phyloP scores from a whole-genome alignment of 495 filamentous ascomycete species.

The Polyplosphaeria fusca region DNA sequence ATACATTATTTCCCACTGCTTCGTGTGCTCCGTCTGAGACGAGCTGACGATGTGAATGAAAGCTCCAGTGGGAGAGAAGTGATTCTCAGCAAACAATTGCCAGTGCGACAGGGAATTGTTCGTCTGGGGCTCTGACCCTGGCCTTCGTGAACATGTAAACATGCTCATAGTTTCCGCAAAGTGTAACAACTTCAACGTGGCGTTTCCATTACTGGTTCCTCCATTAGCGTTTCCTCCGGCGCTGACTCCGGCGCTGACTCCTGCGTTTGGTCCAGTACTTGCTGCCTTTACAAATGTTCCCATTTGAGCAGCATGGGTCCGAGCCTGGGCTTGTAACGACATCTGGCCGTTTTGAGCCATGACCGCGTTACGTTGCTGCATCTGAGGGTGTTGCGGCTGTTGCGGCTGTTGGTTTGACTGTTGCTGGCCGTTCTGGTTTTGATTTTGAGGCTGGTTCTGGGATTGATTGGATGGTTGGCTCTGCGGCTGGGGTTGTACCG shows the following conservation, averaged over 20 bases:
- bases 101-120: too few relatives aligned
- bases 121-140: too few relatives aligned
- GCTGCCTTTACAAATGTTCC: too few relatives aligned
- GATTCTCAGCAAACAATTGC: slow-evolving; percentile 69
- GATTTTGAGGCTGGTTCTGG: slow-evolving; percentile 40
- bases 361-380: slow-evolving; percentile 31
- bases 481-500: slow-evolving; percentile 48
- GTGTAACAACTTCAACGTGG: slow-evolving; percentile 48
- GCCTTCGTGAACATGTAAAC: slow-evolving; percentile 37
- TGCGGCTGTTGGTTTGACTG: slow-evolving; percentile 20
- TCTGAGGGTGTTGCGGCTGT: slow-evolving; percentile 46
- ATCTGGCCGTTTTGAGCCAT: slow-evolving; percentile 7
- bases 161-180: slow-evolving; percentile 70
- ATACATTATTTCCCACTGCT: slow-evolving; percentile 75
- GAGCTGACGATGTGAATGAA: slow-evolving; percentile 18
- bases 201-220: not conserved
- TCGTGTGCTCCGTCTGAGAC: slow-evolving; percentile 46
- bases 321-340: not conserved
- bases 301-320: too few relatives aligned
- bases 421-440: slow-evolving; percentile 15
- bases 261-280: too few relatives aligned
- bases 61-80: slow-evolving; percentile 56
- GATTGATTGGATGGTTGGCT: slow-evolving; percentile 39
- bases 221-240: not conserved
- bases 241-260: slow-evolving; percentile 19